Evolutionary conservation across 2,329 filamentous ascomycete genomes (phyloP), one percentile per base, ranked within the genome.

Genomic region (Talaromyces albobiverticillius): DNA sequence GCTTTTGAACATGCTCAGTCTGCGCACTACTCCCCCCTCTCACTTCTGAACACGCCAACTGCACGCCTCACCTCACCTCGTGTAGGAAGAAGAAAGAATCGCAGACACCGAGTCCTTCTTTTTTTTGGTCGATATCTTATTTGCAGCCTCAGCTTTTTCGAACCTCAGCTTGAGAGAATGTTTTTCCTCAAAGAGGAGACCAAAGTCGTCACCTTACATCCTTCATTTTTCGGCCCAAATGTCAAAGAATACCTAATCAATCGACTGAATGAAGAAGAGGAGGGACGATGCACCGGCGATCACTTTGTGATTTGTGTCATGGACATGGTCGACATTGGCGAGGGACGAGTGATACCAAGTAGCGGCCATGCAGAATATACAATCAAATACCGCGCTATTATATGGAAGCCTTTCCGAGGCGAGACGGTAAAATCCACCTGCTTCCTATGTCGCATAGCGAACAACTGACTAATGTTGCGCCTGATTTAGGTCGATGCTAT

Each of bases 241-340:
- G 95, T 96, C 79, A 87, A 93, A 65, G 88, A 95, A 63, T 86
- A 95, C 64, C 89, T 99, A 38, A 93, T 89, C 49, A 87, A 88
- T 63, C 91, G 93, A 73, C 84, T 99, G 25, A 82, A 96, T 60
- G 87, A 89, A 67, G 93, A 97, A 69, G 90, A 96, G 58, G 94
- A 99, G 76, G 94, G 94, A 22, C 93, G 89, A 40, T 96, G 92
- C 73, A 94, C 91, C 3, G 94, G 94, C 55, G 90, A 90, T 70
- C 96, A 95, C 79, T 97, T 94, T 74, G 95, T 99, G 68, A 94
- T 99, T 64, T 94, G 91, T 68, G 95, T 99, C 66, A 93, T 99
- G 84, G 92, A 96, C 72, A 89, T 92, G 46, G 92, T 95, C 66
- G 89, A 96, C 63, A 93, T 97, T 66, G 95, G 90, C 14, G 91